Evolutionary conservation across 139 green algal genomes (phyloP).

Genomic region (Marvania coccoides): DNA sequence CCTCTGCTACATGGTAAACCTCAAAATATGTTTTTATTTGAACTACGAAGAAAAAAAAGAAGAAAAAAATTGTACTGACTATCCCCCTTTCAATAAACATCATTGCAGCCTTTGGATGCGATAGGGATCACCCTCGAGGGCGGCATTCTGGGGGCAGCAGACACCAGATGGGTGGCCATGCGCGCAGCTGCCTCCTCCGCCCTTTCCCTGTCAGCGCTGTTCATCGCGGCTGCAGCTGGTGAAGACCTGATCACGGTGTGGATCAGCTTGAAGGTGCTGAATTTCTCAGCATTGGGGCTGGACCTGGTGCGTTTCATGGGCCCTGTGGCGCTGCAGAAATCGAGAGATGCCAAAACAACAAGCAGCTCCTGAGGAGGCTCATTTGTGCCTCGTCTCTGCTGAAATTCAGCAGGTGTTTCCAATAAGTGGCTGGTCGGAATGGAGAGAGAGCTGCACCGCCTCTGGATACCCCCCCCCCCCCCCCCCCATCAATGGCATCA

Average conservation of each 20-base stretch:
- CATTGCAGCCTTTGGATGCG: constrained; percentile 25
- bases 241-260: constrained; percentile 14
- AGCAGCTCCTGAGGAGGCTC: no score
- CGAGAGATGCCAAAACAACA: no score
- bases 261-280: constrained; percentile 24
- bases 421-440: no score
- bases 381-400: no score
- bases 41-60: background rate
- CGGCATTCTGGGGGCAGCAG: constrained; percentile 22
- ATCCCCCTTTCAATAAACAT: background rate
- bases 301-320: constrained; percentile 21
- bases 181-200: background rate
- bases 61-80: background rate
- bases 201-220: constrained; percentile 14
- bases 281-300: constrained; percentile 10
- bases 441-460: no score
- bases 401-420: no score
- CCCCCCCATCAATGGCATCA: no score
- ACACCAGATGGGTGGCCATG: constrained; percentile 23
- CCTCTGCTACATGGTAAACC: constrained; percentile 14
- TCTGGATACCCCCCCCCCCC: no score
- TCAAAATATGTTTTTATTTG: background rate
- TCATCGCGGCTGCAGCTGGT: background rate
- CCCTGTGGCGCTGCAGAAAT: background rate
- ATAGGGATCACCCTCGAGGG: constrained; percentile 26